Base-by-base conservation (phyloP, 192 early-diverging fungal genomes). In the Entomortierella beljakovae region DNA sequence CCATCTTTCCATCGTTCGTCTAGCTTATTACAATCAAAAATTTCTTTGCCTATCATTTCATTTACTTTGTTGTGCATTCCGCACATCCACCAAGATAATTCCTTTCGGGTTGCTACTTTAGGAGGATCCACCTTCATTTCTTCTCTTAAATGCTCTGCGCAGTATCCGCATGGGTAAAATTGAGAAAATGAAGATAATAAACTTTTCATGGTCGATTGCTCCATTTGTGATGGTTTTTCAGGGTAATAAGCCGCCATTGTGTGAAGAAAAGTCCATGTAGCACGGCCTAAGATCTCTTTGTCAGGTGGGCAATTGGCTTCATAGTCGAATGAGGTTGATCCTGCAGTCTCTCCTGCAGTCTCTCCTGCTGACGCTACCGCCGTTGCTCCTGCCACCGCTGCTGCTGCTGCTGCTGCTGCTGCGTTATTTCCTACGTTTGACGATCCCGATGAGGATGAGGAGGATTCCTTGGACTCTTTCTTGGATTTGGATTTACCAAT, bases 241-340 rank as follows among this genome's bases (percentile, higher is more conserved):
- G 98, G 96, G 72, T 99, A 99, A 83, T 99, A 97, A 0, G 96
- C 96, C 4, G 96, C 95, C 90, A 97, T 96, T 0, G 96, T 97
- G 80, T 99, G 98, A 54, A 99, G 84, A 60, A 98, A 95, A 5
- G 96, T 98, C 98, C 98, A 99, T 0, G 95, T 96, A n/a, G 94
- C 87, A 5, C 87, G 82, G 26, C 98, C 98, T 23, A 99, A 91
- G 33, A 86, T 85, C 59, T 86, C 82, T 6, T 90, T 89, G 79
- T 99, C 96, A 0, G 95, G 90, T 20, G 95, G 96, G 71, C 95
- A 97, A 49, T 89, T 87, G 51, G 77, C 57, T 26, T 79, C 75
- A 29, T 79, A 79, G 40, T 79, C 33, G 28, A 79, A 64, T 52
- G 82, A 58, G 20, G 80, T 43, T 1, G 73, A 52, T 37, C 64